Evolutionary conservation across 2,329 filamentous ascomycete species (phyloP).

Genomic region (Calonectria pseudoreteaudii): DNA sequence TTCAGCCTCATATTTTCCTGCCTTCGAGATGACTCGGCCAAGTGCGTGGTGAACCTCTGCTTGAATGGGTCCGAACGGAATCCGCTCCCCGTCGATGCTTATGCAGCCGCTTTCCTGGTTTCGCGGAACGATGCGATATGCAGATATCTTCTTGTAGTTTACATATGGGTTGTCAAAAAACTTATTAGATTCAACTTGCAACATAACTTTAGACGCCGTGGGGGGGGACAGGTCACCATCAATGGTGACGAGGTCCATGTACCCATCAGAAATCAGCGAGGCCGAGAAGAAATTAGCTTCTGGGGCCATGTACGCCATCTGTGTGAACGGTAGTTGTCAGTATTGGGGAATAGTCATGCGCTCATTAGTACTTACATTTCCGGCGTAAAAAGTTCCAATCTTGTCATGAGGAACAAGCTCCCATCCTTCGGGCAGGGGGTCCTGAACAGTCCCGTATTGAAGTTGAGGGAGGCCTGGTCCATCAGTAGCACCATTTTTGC

Average conservation of each 20-base stretch:
- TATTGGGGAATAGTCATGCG: not conserved
- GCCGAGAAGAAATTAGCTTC: conserved; percentile 90
- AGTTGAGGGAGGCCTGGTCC: conserved; percentile 76
- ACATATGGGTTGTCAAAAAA: conserved; percentile 86
- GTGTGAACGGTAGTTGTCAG: conserved; percentile 28
- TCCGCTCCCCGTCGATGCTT: conserved; percentile 90
- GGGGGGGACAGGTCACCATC: conserved; percentile 78
- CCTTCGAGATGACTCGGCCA: conserved; percentile 86
- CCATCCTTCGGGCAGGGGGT: conserved; percentile 84
- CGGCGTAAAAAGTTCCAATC: conserved; percentile 92
- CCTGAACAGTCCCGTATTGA: conserved; percentile 82
- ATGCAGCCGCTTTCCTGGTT: conserved; percentile 82
- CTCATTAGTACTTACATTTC: conserved; percentile 72
- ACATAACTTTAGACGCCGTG: conserved; percentile 76
- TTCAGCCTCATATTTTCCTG: conserved; percentile 76
- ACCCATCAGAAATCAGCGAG: conserved; percentile 84
- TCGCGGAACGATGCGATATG: conserved; percentile 85
- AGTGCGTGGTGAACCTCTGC: conserved; percentile 87
- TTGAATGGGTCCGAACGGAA: conserved; percentile 91
- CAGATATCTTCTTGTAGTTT: conserved; percentile 85
- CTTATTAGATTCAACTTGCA: conserved; percentile 76
- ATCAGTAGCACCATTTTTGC: conserved; percentile 42
- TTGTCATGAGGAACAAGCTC: conserved; percentile 78
- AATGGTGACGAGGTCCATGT: conserved; percentile 86
- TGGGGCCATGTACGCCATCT: conserved; percentile 92